These are phyloP conservation scores for Schwanniomyces occidentalis DNA, from an alignment of 805 yeast species.

Conservation along the genomic window DNA sequence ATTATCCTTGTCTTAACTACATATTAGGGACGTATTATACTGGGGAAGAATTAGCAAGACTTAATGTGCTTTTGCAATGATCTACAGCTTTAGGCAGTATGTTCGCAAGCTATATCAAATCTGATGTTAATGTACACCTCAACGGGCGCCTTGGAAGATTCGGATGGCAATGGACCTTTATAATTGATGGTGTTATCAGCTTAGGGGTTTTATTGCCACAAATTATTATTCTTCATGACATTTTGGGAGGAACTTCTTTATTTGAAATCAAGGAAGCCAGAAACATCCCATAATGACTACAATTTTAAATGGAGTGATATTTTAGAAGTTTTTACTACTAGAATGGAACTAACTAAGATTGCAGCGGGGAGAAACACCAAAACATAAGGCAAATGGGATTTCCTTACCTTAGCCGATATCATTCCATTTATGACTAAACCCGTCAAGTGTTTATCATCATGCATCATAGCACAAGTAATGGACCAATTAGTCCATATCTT, in stretches of 20 bases:
- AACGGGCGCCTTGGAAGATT: slow-evolving; percentile 4
- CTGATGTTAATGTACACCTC: slow-evolving; percentile 34
- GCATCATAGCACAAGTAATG: slow-evolving; percentile 25
- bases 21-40: slow-evolving; percentile 6
- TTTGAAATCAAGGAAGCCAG: too few relatives aligned
- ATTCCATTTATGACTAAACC: slow-evolving; percentile 25
- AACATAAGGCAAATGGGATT: slow-evolving; percentile 22
- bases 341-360: slow-evolving; percentile 22
- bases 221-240: too few relatives aligned
- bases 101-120: slow-evolving; percentile 37
- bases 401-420: slow-evolving; percentile 19
- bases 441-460: slow-evolving; percentile 19
- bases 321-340: too few relatives aligned
- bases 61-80: slow-evolving; percentile 3
- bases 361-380: slow-evolving; percentile 30
- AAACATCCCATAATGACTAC: too few relatives aligned
- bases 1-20: slow-evolving; percentile 4
- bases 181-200: slow-evolving; percentile 4
- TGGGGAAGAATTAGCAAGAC: slow-evolving; percentile 1
- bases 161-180: slow-evolving; percentile 9
- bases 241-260: too few relatives aligned
- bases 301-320: too few relatives aligned
- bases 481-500: slow-evolving; percentile 27
- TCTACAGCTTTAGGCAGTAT: slow-evolving; percentile 13
- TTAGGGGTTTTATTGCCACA: too few relatives aligned